Evolutionary conservation across 2,329 filamentous ascomycete genomes (phyloP).

Genomic region (Aspergillus hiratsukae): DNA sequence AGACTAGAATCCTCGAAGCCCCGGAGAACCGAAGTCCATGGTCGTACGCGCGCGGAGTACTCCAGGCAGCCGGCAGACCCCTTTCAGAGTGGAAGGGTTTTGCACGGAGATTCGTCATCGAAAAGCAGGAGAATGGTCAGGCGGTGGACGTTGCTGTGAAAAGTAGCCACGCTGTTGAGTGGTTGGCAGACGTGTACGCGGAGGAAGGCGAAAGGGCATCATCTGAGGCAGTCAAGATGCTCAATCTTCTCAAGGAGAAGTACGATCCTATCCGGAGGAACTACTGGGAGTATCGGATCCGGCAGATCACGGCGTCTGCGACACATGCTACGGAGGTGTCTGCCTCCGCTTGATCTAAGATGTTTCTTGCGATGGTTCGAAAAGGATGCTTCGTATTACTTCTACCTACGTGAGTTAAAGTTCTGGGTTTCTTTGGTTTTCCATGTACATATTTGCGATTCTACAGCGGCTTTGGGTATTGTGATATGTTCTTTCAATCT

Average conservation of each 20-base stretch:
- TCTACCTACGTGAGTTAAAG: background rate
- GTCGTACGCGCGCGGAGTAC: slow-evolving; percentile 80
- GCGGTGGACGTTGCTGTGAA: slow-evolving; percentile 43
- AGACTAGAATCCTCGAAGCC: slow-evolving; percentile 68
- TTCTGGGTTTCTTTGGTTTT: background rate
- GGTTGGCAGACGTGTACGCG: slow-evolving; percentile 45
- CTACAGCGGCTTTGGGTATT: background rate
- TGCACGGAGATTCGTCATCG: slow-evolving; percentile 50
- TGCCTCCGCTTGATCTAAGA: slow-evolving; percentile 14
- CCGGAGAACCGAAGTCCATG: slow-evolving; percentile 94
- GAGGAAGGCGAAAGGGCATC: slow-evolving; percentile 41
- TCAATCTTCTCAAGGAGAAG: slow-evolving; percentile 71
- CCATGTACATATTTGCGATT: background rate
- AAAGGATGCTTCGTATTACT: background rate
- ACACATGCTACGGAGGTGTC: slow-evolving; percentile 7
- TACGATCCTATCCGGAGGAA: slow-evolving; percentile 89
- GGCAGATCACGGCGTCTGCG: slow-evolving; percentile 33
- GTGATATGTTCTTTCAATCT: background rate
- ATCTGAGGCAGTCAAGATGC: slow-evolving; percentile 60
- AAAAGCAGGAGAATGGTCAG: slow-evolving; percentile 37
- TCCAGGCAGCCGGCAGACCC: slow-evolving; percentile 59
- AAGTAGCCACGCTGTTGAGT: slow-evolving; percentile 56
- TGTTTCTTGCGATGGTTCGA: background rate
- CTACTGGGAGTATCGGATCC: slow-evolving; percentile 81
- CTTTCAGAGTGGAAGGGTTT: slow-evolving; percentile 50